Percentiles rank a stretch among this genome's conserved stretches.
Conservation (phyloP, 2,329 filamentous ascomycete genomes). For the Fusarium sp. region DNA sequence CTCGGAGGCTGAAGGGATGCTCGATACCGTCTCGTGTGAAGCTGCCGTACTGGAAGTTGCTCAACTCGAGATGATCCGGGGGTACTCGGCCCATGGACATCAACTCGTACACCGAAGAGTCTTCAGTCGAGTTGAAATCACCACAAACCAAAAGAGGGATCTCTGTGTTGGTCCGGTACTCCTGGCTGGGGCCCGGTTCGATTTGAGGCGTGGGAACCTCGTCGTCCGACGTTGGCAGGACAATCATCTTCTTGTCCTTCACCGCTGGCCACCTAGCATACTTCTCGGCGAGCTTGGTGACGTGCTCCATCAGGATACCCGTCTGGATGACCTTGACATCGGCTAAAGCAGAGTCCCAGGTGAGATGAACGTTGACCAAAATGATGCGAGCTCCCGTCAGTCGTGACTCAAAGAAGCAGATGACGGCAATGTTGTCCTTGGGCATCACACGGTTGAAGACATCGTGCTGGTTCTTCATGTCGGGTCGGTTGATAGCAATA, state of each 20-base stretch:
- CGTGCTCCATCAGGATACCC: conserved; percentile 92
- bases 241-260: conserved; percentile 80
- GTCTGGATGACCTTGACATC: conserved; percentile 98
- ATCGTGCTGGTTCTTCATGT: conserved; percentile 97
- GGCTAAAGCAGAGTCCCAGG: conserved; percentile 90
- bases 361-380: conserved; percentile 92
- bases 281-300: conserved; percentile 86
- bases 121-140: conserved; percentile 92
- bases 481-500: conserved; percentile 91
- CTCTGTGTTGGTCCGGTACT: conserved; percentile 86
- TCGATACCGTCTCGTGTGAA: conserved; percentile 93
- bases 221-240: conserved; percentile 58
- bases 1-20: conserved; percentile 94
- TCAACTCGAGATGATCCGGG: conserved; percentile 83
- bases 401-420: conserved; percentile 93
- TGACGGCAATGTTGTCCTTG: conserved; percentile 94
- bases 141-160: conserved; percentile 93
- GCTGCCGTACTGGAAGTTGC: conserved; percentile 86
- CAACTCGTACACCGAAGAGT: conserved; percentile 92
- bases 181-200: conserved; percentile 82
- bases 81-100: conserved; percentile 83
- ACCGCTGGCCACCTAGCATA: conserved; percentile 84
- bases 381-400: conserved; percentile 91
- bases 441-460: conserved; percentile 99
- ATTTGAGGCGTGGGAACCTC: conserved; percentile 62